These are phyloP conservation scores for Fistulina hepatica DNA, from an alignment of 1,284 basidiomycete species.

Conservation along the genomic window DNA sequence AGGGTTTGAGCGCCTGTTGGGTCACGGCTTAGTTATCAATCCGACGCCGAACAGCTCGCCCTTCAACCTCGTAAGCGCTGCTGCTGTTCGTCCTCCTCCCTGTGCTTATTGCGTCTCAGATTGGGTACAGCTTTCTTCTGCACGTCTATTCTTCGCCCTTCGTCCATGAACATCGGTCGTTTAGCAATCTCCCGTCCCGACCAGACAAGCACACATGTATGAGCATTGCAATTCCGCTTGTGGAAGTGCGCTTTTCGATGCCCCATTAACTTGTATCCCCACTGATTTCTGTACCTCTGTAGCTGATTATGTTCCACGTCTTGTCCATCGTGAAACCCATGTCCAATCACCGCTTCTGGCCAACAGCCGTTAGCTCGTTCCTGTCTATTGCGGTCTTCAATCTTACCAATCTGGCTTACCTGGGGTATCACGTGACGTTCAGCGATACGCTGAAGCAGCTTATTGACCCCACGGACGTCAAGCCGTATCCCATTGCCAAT, in stretches of 20 bases:
- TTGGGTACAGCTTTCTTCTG: slow-evolving; percentile 63
- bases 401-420: slow-evolving; percentile 1
- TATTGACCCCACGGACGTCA: slow-evolving; percentile 8
- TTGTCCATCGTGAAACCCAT: slow-evolving; percentile 50
- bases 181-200: slow-evolving; percentile 36
- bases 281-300: slow-evolving; percentile 3
- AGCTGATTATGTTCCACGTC: slow-evolving; percentile 54
- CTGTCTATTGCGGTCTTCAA: slow-evolving; percentile 58
- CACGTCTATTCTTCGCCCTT: slow-evolving; percentile 60
- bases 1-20: slow-evolving; percentile 50
- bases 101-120: slow-evolving; percentile 27
- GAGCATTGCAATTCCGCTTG: slow-evolving; percentile 55
- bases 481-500: slow-evolving; percentile 40
- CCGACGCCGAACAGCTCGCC: slow-evolving; percentile 39
- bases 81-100: slow-evolving; percentile 3
- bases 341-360: slow-evolving; percentile 50
- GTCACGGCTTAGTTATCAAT: slow-evolving; percentile 29
- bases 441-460: slow-evolving; percentile 10
- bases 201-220: slow-evolving; percentile 60
- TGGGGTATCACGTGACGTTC: slow-evolving; percentile 6
- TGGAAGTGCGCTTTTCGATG: slow-evolving; percentile 36
- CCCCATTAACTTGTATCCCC: background rate
- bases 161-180: slow-evolving; percentile 36
- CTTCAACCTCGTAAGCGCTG: slow-evolving; percentile 48
- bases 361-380: slow-evolving; percentile 49